These are phyloP conservation scores for Aureobasidium zeae DNA, from an alignment of 2,329 filamentous ascomycete species.

Conservation along the genomic window DNA sequence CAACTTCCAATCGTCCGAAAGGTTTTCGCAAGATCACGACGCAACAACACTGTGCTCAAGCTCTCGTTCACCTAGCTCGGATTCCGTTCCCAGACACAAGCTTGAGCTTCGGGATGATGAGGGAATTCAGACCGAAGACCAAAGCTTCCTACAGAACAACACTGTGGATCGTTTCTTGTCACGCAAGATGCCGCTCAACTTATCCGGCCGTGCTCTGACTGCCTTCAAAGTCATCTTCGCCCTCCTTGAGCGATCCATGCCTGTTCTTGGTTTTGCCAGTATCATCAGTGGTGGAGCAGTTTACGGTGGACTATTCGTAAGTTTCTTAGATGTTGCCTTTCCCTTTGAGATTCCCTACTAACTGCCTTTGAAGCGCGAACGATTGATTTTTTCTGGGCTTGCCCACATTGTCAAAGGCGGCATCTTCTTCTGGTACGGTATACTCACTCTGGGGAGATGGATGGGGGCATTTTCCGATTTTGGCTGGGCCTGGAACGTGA, in stretches of 20 bases:
- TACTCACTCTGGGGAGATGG: slow-evolving; percentile 77
- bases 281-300: slow-evolving; percentile 63
- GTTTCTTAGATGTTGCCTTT: too few relatives aligned
- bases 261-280: slow-evolving; percentile 64
- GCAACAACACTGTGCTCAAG: slow-evolving; percentile 20
- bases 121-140: slow-evolving; percentile 36
- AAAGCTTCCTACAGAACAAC: slow-evolving; percentile 34
- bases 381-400: slow-evolving; percentile 65
- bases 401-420: slow-evolving; percentile 88
- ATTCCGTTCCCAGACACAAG: slow-evolving; percentile 20
- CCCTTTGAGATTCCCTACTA: too few relatives aligned
- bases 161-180: slow-evolving; percentile 23
- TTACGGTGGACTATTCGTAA: slow-evolving; percentile 73
- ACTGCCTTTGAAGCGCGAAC: slow-evolving; percentile 47
- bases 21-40: slow-evolving; percentile 35
- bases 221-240: slow-evolving; percentile 52
- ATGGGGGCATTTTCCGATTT: slow-evolving; percentile 77
- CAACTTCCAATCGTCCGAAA: too few relatives aligned
- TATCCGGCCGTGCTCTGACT: slow-evolving; percentile 45
- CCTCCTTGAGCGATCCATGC: slow-evolving; percentile 61
- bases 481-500: slow-evolving; percentile 88
- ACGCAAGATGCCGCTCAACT: slow-evolving; percentile 24
- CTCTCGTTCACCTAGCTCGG: slow-evolving; percentile 27
- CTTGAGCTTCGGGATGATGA: slow-evolving; percentile 31
- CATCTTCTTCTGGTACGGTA: slow-evolving; percentile 83